Evolutionary conservation across 177 flowering plant genomes (phyloP).

Genomic region (Telopea speciosissima): DNA sequence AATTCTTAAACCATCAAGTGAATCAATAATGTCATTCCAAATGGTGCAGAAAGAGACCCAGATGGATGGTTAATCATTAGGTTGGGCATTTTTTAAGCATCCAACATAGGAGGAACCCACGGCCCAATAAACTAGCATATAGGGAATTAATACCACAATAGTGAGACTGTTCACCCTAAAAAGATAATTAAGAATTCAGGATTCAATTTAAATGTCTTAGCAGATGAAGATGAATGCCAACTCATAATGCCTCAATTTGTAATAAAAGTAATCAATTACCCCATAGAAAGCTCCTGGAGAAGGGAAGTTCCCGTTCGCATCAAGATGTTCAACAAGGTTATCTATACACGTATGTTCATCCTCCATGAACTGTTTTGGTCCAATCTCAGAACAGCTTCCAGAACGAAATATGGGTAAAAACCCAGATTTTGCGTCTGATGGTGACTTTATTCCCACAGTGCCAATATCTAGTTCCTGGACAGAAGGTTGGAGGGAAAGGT

Average conservation of each 20-base stretch:
- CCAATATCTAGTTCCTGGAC: conserved; percentile 41
- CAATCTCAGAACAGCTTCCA: conserved; percentile 82
- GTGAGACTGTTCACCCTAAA: neutral
- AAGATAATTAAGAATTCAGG: neutral
- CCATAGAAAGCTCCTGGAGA: conserved; percentile 84
- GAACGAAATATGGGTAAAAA: conserved; percentile 65
- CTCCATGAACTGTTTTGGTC: conserved; percentile 80
- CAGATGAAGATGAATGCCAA: neutral
- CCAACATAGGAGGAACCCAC: neutral
- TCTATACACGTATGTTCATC: conserved; percentile 76
- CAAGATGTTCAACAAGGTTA: conserved; percentile 52
- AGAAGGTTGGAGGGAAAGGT: conserved; percentile 4
- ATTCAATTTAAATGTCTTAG: neutral
- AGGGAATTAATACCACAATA: neutral
- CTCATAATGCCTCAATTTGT: neutral
- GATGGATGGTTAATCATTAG: neutral
- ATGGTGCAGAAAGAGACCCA: neutral
- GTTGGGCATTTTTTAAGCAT: too few species aligned
- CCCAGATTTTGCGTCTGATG: conserved; percentile 37
- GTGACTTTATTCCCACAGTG: conserved; percentile 22
- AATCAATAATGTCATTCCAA: neutral
- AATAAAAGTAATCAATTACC: conserved; percentile 33
- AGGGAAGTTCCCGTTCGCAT: conserved; percentile 35
- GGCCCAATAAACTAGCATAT: neutral
- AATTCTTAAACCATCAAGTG: neutral